Base-by-base conservation (phyloP, 768 basidiomycete species). In the Crucibulum laeve region DNA sequence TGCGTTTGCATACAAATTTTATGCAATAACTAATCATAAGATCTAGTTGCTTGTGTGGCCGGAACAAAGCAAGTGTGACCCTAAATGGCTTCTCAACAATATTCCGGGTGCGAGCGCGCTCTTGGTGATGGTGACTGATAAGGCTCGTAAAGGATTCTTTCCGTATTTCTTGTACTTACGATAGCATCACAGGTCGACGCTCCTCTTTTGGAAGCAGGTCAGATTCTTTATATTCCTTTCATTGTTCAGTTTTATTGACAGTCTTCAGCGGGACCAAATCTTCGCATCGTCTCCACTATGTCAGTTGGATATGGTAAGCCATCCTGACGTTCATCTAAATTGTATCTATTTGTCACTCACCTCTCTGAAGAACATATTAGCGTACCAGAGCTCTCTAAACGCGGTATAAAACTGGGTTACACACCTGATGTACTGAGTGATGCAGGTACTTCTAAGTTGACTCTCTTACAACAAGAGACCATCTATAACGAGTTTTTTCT, bases 371-470 rank as follows among this genome's bases (percentile, higher is more conserved):
- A 99, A 42, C 96, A 98, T 50, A 73, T 91, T 28, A 79, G 87
- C 48, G 65, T 87, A 1, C 59, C 68, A 17, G 79, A 76, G 23
- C 62, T 84, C 5, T 72, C 79, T 8, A 66, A 74, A 51, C 76
- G 82, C 13, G 71, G 74, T 1, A 74, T 98, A 45, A 76, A 73
- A 36, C 60, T 97, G 4, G 96, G 96, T 5, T 91, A 91, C 61
- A 98, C 94, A 0, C 96, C 95, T 0, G 91, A 94, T 44, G 87
- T 97, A 4, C 74, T 99, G 13, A 94, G 87, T 4, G 91, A 92
- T 55, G 91, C 95, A 51, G 91, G 91, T 82, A 54, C 7, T 7
- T 40, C 10, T 21, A 18, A 5, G 21, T 19, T 7, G 10, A 11
- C 7, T 13, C 10, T 25, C 10, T 21, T 40, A 11, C 7, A 6